These are phyloP conservation scores for Pelargonium myrrhifolium DNA, from an alignment of 441 rosid genomes.

Conservation along the genomic window DNA sequence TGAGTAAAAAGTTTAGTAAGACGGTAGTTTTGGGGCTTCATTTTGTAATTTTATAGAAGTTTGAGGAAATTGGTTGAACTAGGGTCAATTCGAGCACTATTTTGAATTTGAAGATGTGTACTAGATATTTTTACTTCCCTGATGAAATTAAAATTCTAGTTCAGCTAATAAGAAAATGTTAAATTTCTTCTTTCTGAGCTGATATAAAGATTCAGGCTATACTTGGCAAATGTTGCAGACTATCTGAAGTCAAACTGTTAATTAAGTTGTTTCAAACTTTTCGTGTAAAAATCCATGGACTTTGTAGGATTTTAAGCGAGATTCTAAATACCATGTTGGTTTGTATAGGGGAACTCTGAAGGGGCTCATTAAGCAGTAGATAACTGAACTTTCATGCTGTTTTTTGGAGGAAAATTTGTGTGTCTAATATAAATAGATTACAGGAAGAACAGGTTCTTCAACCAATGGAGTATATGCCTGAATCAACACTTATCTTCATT, in stretches of 20 bases:
- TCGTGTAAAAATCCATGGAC: neutral
- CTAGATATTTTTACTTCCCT: neutral
- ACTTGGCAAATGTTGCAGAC: neutral
- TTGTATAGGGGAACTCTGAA: neutral
- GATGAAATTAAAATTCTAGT: neutral
- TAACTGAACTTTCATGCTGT: neutral
- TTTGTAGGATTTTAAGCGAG: neutral
- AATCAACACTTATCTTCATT: too few relatives aligned
- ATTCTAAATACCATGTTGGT: neutral
- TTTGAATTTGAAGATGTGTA: neutral
- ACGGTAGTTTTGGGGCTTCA: neutral
- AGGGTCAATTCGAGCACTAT: slow-evolving; percentile 23
- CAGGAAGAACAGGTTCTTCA: neutral
- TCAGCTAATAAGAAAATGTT: neutral
- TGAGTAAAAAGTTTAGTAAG: neutral
- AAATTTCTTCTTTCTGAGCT: neutral
- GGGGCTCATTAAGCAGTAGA: neutral
- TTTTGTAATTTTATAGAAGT: neutral
- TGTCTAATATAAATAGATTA: neutral
- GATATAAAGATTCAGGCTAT: neutral
- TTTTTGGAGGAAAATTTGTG: neutral
- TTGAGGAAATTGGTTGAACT: slow-evolving; percentile 21
- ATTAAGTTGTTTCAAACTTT: neutral
- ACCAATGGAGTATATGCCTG: neutral
- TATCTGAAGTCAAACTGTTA: neutral